Evolutionary conservation across 169 alveolate genomes (phyloP).

Genomic region (Eimeria falciformis): DNA sequence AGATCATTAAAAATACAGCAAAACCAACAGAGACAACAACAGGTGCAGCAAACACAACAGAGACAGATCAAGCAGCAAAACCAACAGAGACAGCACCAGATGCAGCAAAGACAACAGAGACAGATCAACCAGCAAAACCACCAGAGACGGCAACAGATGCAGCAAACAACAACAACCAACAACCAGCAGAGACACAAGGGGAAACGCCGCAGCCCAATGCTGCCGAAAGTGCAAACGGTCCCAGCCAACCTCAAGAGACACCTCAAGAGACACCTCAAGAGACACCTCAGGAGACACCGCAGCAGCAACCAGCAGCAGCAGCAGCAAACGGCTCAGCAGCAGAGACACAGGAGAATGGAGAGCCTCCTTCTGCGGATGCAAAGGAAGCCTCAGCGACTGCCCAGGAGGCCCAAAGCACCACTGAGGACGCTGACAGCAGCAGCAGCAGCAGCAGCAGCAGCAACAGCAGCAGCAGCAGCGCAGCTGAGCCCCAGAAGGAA

Average conservation of each 20-base stretch:
- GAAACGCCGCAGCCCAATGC: background rate
- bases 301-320: background rate
- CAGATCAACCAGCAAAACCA: background rate
- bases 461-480: background rate
- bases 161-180: slow-evolving; percentile 12
- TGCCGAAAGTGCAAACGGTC: too few relatives aligned
- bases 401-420: background rate
- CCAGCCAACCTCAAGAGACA: too few relatives aligned
- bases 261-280: too few relatives aligned
- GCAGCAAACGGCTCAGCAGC: slow-evolving; percentile 11
- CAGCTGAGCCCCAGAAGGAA: background rate
- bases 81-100: background rate
- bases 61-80: background rate
- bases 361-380: background rate
- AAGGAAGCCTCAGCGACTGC: background rate
- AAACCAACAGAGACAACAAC: background rate
- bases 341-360: background rate
- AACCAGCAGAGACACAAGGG: background rate
- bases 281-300: background rate
- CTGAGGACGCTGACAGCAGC: background rate
- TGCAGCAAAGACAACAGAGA: background rate
- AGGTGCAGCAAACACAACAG: background rate
- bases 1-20: too few relatives aligned
- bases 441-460: background rate
- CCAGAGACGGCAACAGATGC: background rate